Base-by-base conservation (phyloP, 768 basidiomycete species). In the Lactarius deliciosus region DNA sequence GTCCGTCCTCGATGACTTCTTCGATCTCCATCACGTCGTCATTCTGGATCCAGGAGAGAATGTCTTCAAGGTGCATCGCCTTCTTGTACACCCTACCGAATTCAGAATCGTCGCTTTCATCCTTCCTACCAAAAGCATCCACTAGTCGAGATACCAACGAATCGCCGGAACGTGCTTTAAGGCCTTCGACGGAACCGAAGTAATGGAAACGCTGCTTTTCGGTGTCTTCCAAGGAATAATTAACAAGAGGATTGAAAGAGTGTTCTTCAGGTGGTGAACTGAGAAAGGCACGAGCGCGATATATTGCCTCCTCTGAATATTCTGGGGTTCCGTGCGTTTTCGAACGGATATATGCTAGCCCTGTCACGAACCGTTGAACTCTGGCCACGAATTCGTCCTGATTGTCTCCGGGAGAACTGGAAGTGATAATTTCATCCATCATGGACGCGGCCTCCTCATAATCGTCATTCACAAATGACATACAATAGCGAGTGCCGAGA, bases 231-330 rank as follows among this genome's bases (percentile, higher is more conserved):
- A 55, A 16, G 0, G 4, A 40, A 25, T 18, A 10, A 41, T 6
- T 1, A 5, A 2, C 38, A 40, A 40, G 38, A 55, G 20, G 2
- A 16, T 28, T 36, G 13, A 18, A 2, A 1, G 36, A 34, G n/a
- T 62, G 11, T 9, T 54, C 18, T 8, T 28, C 36, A 38, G 61
- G 7, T 16, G 38, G 18, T 13, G 40, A 11, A 5, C 20, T 22
- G 30, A 57, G 62, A 56, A 53, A 63, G 5, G 30, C 15, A 34
- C 62, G 55, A 43, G 20, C 5, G 30, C 54, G 62, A 6, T 8
- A n/a, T 30, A 34, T 63, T 15, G 55, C n/a, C 30, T 57, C 55
- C 41, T 45, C 62, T 30, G 22, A 16, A 18, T 56, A 41, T 22
- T 63, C 41, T 8, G 55, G 55, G 1, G 43, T 57, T 13, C 16